Evolutionary conservation across 306 rosid species (phyloP), one percentile per base, ranked within the genome.

Genomic region (Dryas alaskensis): DNA sequence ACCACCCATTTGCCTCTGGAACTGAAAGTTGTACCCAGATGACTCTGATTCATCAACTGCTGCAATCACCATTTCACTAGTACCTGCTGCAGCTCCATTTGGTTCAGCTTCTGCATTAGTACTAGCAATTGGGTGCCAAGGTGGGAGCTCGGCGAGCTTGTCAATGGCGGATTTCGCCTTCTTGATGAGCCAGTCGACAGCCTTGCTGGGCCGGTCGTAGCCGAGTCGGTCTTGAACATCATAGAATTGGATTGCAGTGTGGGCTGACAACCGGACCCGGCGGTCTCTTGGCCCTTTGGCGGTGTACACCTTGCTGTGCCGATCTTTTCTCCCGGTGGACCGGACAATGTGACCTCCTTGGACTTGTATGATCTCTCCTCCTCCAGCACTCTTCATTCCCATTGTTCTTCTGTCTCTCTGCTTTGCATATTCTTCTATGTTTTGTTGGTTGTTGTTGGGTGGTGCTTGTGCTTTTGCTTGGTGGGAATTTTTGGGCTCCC

Each of bases 201-300:
- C 98, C 67, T 87, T 90, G 79, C 96, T 93, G 4, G 97, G 93
- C 8, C 96, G 76, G 67, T 93, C 97, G 61, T 87, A 93, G 69
- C 98, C 97, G 14, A 90, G 76, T 0, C 97, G 90, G 72, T 93
- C 97, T 49, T 93, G 98, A 47, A 93, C 89, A 78, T 93, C 98
- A 59, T 93, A 90, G 84, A 93, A 93, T 43, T 85, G 88, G 55
- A 93, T 90, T 52, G 98, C 96, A 3, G 97, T 93, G 82, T 89
- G 93, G 8, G 98, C 97, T 0, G 97, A 87, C 54, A 90, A 73
- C 11, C 96, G 73, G 39, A 88, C 93, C 17, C 96, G 77, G 5
- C 96, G 85, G 76, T 90, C 96, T 0, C 96, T 83, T 2, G 92
- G 90, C 5, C 96, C 96, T 85, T 88, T 90, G 0, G 93, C 83